A percentile compares a stretch with the other conserved stretches of the same genome.
phyloP scores from a whole-genome alignment of 2,329 filamentous ascomycete genomes.

The Fusarium sp. region DNA sequence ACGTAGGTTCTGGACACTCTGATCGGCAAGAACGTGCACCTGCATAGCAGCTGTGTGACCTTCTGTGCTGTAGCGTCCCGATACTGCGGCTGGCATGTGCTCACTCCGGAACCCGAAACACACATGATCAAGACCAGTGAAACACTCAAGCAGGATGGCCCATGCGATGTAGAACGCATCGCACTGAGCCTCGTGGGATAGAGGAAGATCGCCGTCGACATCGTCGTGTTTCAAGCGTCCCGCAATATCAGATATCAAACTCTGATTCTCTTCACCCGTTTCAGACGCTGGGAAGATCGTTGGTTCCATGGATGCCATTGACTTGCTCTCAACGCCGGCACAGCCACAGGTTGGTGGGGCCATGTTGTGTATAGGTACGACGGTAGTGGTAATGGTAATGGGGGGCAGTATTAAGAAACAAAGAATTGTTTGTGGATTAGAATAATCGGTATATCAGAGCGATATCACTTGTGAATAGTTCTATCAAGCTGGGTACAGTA shows the following conservation, averaged over 20 bases:
- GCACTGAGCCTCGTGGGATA: constrained; percentile 6
- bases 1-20: constrained; percentile 4
- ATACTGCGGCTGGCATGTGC: constrained; percentile 2
- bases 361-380: no score
- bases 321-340: no score
- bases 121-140: constrained; percentile 41
- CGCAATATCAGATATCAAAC: no score
- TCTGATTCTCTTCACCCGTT: constrained; percentile 17
- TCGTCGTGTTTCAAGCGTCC: no score
- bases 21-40: constrained; percentile 17
- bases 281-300: constrained; percentile 41
- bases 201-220: not conserved
- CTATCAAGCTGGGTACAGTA: no score
- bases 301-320: no score
- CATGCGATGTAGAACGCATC: constrained; percentile 27
- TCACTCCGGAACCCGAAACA: constrained; percentile 35
- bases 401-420: no score
- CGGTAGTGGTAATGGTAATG: no score
- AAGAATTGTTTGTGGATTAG: no score
- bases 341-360: no score
- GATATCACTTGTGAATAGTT: no score
- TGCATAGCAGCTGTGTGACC: not conserved
- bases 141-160: constrained; percentile 38
- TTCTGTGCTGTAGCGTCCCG: not conserved
- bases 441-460: no score